These are phyloP conservation scores for Xylogone sp. DNA, from an alignment of 2,329 filamentous ascomycete species.

Conservation along the genomic window DNA sequence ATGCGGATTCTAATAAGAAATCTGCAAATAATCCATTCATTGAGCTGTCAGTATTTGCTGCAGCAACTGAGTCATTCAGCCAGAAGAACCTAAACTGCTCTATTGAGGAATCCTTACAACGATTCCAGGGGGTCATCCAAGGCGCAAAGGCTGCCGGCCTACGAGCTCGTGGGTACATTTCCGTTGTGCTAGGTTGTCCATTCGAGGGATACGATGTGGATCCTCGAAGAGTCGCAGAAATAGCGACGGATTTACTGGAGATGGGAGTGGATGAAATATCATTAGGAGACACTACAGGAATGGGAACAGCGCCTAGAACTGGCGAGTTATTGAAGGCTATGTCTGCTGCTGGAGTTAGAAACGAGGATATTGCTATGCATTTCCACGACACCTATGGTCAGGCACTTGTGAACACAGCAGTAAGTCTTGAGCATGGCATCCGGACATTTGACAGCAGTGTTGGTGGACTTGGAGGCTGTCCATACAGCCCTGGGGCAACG, in stretches of 20 bases:
- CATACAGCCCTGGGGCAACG: constrained; percentile 80
- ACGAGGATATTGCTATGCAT: constrained; percentile 73
- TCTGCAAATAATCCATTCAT: constrained; percentile 36
- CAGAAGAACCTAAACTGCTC: constrained; percentile 79
- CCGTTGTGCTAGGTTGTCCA: constrained; percentile 75
- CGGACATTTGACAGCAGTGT: constrained; percentile 77
- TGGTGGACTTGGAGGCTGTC: constrained; percentile 77
- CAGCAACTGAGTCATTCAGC: constrained; percentile 77
- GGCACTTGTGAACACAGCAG: constrained; percentile 76
- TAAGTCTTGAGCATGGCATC: constrained; percentile 73
- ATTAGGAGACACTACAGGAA: constrained; percentile 85
- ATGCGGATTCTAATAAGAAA: constrained; percentile 5
- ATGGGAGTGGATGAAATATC: constrained; percentile 90
- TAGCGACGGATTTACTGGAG: constrained; percentile 68
- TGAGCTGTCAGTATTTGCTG: constrained; percentile 79
- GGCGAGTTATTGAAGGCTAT: constrained; percentile 61
- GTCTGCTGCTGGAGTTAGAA: constrained; percentile 62
- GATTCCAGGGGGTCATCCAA: constrained; percentile 67
- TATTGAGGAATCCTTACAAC: constrained; percentile 67
- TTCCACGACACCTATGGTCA: constrained; percentile 89
- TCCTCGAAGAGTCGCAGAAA: constrained; percentile 59
- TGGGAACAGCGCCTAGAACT: constrained; percentile 76
- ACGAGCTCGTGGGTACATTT: constrained; percentile 75
- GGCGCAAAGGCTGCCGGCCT: constrained; percentile 62
- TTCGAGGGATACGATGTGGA: constrained; percentile 66